phyloP scores from a whole-genome alignment of 2,329 filamentous ascomycete genomes.

The Clarireedia hainanense region DNA sequence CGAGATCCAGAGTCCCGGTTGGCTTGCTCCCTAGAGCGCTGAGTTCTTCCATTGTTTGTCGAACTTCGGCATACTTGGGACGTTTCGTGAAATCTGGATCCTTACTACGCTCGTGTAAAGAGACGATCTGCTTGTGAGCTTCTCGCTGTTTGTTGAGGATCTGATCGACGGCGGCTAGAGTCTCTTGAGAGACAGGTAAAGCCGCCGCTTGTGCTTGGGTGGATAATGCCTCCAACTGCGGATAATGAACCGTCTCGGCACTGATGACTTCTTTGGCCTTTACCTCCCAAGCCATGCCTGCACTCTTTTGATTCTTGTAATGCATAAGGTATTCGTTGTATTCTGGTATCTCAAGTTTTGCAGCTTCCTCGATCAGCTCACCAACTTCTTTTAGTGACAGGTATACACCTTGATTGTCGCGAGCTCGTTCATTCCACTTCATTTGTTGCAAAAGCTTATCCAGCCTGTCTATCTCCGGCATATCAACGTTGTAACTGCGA shows the following conservation, averaged over 20 bases:
- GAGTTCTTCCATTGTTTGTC: conserved; percentile 78
- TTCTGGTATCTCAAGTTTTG: conserved; percentile 67
- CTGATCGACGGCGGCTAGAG: conserved; percentile 73
- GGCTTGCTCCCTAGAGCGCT: conserved; percentile 91
- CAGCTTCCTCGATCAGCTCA: conserved; percentile 69
- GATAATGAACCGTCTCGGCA: conserved; percentile 88
- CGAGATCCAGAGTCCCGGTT: conserved; percentile 80
- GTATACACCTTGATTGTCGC: conserved; percentile 52
- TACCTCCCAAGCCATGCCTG: conserved; percentile 81
- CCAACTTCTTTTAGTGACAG: conserved; percentile 72
- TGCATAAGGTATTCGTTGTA: conserved; percentile 73
- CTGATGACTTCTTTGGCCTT: conserved; percentile 89
- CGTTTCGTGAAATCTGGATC: conserved; percentile 68
- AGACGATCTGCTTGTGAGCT: conserved; percentile 79
- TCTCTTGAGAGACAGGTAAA: conserved; percentile 76
- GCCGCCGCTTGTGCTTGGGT: conserved; percentile 63
- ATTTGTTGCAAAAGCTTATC: conserved; percentile 75
- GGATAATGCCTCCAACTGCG: conserved; percentile 86
- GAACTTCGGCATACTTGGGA: conserved; percentile 83
- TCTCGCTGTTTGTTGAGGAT: conserved; percentile 95
- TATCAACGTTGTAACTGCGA: conserved; percentile 81
- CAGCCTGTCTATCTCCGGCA: conserved; percentile 78
- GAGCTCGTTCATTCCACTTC: conserved; percentile 79
- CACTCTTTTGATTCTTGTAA: conserved; percentile 66
- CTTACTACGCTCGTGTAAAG: conserved; percentile 70